Percentiles rank a stretch among this genome's conserved stretches.
These are phyloP conservation scores for Boletus coccyginus DNA, from an alignment of 768 basidiomycete species.

Conservation along the genomic window DNA sequence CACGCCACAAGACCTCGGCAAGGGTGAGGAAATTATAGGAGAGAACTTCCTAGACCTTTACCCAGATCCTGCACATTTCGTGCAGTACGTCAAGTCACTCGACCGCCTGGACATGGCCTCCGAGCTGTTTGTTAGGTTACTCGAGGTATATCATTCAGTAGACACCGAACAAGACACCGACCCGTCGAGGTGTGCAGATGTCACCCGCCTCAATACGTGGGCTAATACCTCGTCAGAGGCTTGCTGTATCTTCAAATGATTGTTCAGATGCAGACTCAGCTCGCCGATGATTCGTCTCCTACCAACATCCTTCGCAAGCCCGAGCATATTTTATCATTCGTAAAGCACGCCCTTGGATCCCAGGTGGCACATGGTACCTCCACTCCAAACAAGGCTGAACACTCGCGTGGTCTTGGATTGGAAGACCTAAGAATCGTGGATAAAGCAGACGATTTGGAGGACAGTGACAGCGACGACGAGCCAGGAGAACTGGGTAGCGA, in stretches of 20 bases:
- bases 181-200: conserved; percentile 21
- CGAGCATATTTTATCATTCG: conserved; percentile 74
- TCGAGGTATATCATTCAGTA: conserved; percentile 61
- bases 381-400: conserved; percentile 2
- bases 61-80: conserved; percentile 73
- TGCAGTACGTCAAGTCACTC: conserved; percentile 60
- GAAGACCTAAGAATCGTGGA: conserved; percentile 39
- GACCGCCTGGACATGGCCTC: conserved; percentile 69
- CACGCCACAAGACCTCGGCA: conserved; percentile 48
- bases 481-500: conserved; percentile 38
- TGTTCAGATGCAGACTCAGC: conserved; percentile 72
- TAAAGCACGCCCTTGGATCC: conserved; percentile 72
- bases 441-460: conserved; percentile 38
- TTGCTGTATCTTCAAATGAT: conserved; percentile 78
- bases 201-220: not conserved
- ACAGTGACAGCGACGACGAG: conserved; percentile 58
- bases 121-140: conserved; percentile 66
- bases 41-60: conserved; percentile 62
- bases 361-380: conserved; percentile 4
- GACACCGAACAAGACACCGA: conserved; percentile 18
- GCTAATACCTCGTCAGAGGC: conserved; percentile 40
- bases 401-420: conserved; percentile 25
- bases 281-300: conserved; percentile 52
- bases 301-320: conserved; percentile 61
- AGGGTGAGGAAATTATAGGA: conserved; percentile 38